Percentiles rank a stretch among this genome's conserved stretches.
Conservation (phyloP, 306 rosid species). For the Cucumis cinereus region DNA sequence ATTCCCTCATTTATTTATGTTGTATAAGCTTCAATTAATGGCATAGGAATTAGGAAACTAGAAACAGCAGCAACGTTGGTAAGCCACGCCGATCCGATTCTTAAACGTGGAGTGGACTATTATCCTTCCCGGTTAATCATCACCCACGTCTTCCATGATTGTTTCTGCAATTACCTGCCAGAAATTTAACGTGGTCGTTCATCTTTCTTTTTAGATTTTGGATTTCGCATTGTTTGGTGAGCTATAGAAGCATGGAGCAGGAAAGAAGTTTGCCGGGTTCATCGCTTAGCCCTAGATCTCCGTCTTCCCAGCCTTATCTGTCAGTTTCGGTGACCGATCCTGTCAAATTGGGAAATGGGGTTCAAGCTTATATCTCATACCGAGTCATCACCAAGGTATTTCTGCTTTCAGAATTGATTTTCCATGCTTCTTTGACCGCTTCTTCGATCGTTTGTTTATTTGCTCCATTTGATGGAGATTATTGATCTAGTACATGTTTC, state of each 20-base stretch:
- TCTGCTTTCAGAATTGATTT: background rate
- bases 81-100: background rate
- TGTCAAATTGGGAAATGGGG: constrained; percentile 97
- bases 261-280: constrained; percentile 54
- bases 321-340: constrained; percentile 88
- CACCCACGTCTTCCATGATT: background rate
- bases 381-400: constrained; percentile 84
- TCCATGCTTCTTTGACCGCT: background rate
- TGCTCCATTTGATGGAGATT: background rate
- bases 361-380: constrained; percentile 89
- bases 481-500: background rate
- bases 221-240: background rate
- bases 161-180: background rate
- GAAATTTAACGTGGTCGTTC: background rate
- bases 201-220: background rate
- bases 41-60: background rate
- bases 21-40: background rate
- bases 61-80: background rate
- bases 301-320: constrained; percentile 64
- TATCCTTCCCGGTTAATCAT: background rate
- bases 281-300: constrained; percentile 92
- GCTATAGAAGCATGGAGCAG: constrained; percentile 39
- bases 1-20: background rate
- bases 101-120: background rate
- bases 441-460: background rate